Evolutionary conservation across 495 filamentous ascomycete species (phyloP).

Genomic region (Podospora australis): DNA sequence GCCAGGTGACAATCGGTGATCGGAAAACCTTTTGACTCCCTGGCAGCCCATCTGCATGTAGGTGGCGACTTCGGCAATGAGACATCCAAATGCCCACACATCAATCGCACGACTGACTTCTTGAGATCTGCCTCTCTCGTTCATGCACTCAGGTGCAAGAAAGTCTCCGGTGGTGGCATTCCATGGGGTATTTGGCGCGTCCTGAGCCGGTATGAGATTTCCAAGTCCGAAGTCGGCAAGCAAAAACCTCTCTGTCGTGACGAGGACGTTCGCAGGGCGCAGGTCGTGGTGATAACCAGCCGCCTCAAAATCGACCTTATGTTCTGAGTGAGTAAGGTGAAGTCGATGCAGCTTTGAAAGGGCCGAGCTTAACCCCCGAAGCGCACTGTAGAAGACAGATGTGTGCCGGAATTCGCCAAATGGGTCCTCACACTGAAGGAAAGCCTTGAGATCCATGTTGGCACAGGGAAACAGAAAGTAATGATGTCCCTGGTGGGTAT

Average conservation of each 20-base stretch:
- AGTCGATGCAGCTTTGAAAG: not conserved
- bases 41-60: not conserved
- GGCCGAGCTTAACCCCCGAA: not conserved
- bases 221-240: conserved; percentile 1
- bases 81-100: conserved; percentile 1
- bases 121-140: not conserved
- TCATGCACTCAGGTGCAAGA: not conserved
- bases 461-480: not conserved
- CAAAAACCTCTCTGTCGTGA: not conserved
- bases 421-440: not conserved
- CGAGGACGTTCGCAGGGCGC: conserved; percentile 1
- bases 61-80: not conserved
- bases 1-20: no score
- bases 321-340: not conserved
- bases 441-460: not conserved
- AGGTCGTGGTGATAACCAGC: conserved; percentile 1
- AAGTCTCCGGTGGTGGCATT: not conserved
- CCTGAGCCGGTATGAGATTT: not conserved
- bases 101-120: not conserved
- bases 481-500: not conserved
- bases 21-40: not conserved
- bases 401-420: not conserved
- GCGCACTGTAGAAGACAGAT: not conserved
- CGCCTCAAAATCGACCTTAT: no score
- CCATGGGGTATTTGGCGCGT: not conserved